These are phyloP conservation scores for Fragilaria crotonensis DNA, from an alignment of 108 stramenopile genomes.

Conservation along the genomic window DNA sequence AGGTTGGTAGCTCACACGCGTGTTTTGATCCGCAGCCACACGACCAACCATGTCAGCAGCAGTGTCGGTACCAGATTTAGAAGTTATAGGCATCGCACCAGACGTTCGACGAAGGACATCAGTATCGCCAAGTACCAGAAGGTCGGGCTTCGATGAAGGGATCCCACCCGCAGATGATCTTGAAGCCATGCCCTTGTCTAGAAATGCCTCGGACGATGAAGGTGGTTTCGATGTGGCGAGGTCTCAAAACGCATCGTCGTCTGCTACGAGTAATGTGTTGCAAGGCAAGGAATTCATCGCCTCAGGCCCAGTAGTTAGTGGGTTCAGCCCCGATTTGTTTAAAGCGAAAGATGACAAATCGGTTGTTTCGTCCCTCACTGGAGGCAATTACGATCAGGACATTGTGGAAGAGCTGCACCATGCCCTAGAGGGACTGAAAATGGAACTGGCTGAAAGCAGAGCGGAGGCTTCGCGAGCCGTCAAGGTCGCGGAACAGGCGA, in stretches of 20 bases:
- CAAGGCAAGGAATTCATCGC: background rate
- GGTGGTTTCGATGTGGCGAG: background rate
- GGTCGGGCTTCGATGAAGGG: background rate
- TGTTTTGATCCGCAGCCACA: too few relatives aligned
- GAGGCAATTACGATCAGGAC: slow-evolving; percentile 80
- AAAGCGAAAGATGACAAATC: slow-evolving; percentile 6
- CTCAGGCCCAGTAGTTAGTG: background rate
- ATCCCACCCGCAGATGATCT: background rate
- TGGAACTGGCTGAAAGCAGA: slow-evolving; percentile 76
- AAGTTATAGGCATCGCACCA: too few relatives aligned
- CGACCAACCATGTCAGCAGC: too few relatives aligned
- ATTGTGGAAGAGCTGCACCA: slow-evolving; percentile 84
- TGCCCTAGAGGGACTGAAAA: slow-evolving; percentile 59
- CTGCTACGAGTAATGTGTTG: background rate
- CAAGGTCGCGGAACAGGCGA: slow-evolving; percentile 88
- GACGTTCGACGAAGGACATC: too few relatives aligned
- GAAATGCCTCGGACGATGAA: background rate
- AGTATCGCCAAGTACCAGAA: background rate
- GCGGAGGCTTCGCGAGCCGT: slow-evolving; percentile 84
- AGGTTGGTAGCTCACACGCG: background rate
- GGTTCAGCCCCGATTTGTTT: background rate
- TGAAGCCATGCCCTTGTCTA: background rate
- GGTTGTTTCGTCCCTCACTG: slow-evolving; percentile 76
- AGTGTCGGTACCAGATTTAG: too few relatives aligned
- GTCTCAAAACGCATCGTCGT: background rate